Evolutionary conservation across 352 stramenopile species (phyloP), one percentile per base, ranked within the genome.

Genomic region (Phytophthora pluvialis): DNA sequence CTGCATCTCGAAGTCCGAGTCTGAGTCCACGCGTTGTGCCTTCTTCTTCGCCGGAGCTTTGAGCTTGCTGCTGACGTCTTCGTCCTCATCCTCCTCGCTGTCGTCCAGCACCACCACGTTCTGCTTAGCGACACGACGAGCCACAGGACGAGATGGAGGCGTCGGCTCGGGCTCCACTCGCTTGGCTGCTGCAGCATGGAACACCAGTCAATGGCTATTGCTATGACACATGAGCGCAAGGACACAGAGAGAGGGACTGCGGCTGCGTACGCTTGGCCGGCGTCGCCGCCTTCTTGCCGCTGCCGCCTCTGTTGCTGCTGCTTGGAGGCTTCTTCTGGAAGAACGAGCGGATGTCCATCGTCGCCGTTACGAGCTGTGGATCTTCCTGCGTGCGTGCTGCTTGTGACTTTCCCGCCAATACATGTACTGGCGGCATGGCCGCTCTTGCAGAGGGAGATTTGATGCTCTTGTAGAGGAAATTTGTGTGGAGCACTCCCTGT

Each of bases 291-390:
- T 83, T 74, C 57, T 78, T 77, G 29, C 50, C 62, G 25, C 51
- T 61, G 15, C 29, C 21, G 21, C 21, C 21, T 21, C 21, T 21
- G 29, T 29, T 51, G 42, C 29, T 61, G 25, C 43, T 55, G 10
- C 68, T 59, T 6, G 60, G 33, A 47, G 70, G 55, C 49, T 87
- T 83, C 51, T 89, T 78, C 54, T 78, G 53, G 68, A 96, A 96
- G 59, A 96, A 96, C 57, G 82, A 85, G 50, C 88, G 86, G 61
- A 96, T 96, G 72, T 96, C 88, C 88, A 96, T 75, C 15, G 29
- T 44, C 36, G 52, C 44, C 32, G 52, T 39, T 58, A 55, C 58
- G 32, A 62, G 42, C 25, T 12, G 51, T 57, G 62, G 58, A 62
- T 64, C 64, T 72, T 73, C 64, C 47, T 66, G 31, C 13, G 31